These are phyloP conservation scores for Ceratocystis ficicola DNA, from an alignment of 2,329 filamentous ascomycete species.

Conservation along the genomic window DNA sequence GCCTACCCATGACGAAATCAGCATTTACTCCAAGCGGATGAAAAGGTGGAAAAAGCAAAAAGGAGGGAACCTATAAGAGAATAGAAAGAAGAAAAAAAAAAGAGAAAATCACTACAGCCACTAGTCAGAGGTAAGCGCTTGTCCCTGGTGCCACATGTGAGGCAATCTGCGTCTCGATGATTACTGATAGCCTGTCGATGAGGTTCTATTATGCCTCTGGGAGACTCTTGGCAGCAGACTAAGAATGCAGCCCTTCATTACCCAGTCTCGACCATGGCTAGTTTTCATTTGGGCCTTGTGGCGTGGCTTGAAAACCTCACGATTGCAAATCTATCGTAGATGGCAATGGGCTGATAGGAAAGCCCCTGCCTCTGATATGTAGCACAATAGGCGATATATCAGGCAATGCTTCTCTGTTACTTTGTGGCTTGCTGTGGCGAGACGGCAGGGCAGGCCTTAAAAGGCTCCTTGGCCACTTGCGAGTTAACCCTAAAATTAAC, in stretches of 20 bases:
- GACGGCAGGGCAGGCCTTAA: too few relatives aligned
- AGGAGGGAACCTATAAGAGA: not conserved
- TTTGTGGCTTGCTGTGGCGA: not conserved
- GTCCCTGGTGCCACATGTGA: not conserved
- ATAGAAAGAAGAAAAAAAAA: not conserved
- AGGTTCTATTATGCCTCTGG: not conserved
- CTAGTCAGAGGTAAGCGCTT: not conserved
- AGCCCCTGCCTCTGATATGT: not conserved
- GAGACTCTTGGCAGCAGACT: not conserved
- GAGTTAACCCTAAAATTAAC: too few relatives aligned
- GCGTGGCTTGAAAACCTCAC: not conserved
- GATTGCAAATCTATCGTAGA: not conserved
- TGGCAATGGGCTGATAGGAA: not conserved
- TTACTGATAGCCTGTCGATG: conserved; percentile 7
- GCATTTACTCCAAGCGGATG: not conserved
- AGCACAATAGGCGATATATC: not conserved
- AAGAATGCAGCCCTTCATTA: not conserved
- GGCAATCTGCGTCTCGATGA: not conserved
- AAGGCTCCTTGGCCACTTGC: too few relatives aligned
- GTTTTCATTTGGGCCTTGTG: not conserved
- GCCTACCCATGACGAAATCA: too few relatives aligned
- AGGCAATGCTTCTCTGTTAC: not conserved
- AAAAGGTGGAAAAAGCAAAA: conserved; percentile 9
- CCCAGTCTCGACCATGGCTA: not conserved
- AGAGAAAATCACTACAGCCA: not conserved